Evolutionary conservation across 345 rosid genomes (phyloP).

Genomic region (Hibiscus tridactylites): DNA sequence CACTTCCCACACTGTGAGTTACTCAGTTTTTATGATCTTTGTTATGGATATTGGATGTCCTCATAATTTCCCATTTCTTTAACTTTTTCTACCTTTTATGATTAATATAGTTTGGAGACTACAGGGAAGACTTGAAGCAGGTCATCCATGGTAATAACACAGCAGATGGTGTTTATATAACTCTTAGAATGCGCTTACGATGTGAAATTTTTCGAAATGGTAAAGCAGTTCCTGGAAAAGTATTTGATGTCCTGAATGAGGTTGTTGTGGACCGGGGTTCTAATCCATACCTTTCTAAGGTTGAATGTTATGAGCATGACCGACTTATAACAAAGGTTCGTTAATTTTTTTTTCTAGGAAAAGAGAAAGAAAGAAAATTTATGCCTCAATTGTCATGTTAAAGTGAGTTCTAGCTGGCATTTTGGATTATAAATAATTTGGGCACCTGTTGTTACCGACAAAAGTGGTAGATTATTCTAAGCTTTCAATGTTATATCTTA

Average conservation of each 20-base stretch:
- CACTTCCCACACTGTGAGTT: constrained; percentile 78
- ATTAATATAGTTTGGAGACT: constrained; percentile 59
- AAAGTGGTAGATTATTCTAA: not conserved
- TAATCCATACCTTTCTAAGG: constrained; percentile 95
- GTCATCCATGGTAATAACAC: constrained; percentile 83
- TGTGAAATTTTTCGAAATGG: constrained; percentile 90
- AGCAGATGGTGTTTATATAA: constrained; percentile 84
- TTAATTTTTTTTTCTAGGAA: constrained; percentile 2
- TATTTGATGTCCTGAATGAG: constrained; percentile 90
- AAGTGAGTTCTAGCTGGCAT: constrained; percentile 1
- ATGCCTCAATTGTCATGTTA: constrained; percentile 1
- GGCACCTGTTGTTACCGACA: not conserved
- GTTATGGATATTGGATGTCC: constrained; percentile 8
- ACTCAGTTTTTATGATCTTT: constrained; percentile 3
- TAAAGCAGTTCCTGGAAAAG: constrained; percentile 86
- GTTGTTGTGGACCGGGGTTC: constrained; percentile 95
- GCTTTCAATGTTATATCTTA: constrained; percentile 2
- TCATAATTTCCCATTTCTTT: constrained; percentile 4
- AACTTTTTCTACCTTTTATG: constrained; percentile 5
- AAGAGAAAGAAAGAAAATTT: not conserved
- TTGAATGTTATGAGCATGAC: constrained; percentile 93
- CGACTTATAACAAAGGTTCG: constrained; percentile 94
- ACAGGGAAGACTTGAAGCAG: constrained; percentile 72
- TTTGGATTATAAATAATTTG: not conserved
- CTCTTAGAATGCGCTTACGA: constrained; percentile 88